Evolutionary conservation across 441 rosid species (phyloP).

Genomic region (Eruca vesicaria): DNA sequence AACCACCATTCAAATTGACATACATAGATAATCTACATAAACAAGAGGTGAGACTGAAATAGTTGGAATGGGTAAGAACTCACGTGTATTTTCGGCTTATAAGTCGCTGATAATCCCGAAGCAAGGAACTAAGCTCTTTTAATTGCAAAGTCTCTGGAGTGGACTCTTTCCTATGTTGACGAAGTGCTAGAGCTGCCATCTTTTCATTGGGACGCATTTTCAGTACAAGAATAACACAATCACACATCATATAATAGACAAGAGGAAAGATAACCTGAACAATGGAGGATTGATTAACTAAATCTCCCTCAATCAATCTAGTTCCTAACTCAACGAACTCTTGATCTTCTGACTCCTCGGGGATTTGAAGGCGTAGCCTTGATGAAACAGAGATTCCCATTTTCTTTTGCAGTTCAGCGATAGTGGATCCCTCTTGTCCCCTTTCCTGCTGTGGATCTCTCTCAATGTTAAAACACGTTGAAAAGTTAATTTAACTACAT

Average conservation of each 20-base stretch:
- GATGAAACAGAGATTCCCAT: conserved; percentile 57
- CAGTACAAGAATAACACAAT: conserved; percentile 15
- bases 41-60: neutral
- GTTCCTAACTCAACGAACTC: conserved; percentile 77
- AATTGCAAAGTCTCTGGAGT: conserved; percentile 54
- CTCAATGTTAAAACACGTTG: conserved; percentile 14
- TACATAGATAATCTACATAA: neutral
- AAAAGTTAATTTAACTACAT: conserved; percentile 2
- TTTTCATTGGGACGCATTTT: conserved; percentile 20
- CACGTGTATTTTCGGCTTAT: conserved; percentile 55
- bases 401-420: conserved; percentile 65
- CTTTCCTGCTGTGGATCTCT: conserved; percentile 55
- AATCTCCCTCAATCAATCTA: conserved; percentile 51
- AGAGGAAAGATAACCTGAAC: conserved; percentile 27
- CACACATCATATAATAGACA: conserved; percentile 13
- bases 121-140: conserved; percentile 83
- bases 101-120: conserved; percentile 85
- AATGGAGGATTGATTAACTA: conserved; percentile 47
- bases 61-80: conserved; percentile 33
- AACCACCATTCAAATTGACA: neutral
- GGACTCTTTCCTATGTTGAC: conserved; percentile 77
- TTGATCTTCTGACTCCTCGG: conserved; percentile 70
- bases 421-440: conserved; percentile 46
- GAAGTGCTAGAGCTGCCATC: conserved; percentile 63
- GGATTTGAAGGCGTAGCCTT: conserved; percentile 47